Base-by-base conservation (phyloP, 148 eudicot species). In the Rhododendron simsii region DNA sequence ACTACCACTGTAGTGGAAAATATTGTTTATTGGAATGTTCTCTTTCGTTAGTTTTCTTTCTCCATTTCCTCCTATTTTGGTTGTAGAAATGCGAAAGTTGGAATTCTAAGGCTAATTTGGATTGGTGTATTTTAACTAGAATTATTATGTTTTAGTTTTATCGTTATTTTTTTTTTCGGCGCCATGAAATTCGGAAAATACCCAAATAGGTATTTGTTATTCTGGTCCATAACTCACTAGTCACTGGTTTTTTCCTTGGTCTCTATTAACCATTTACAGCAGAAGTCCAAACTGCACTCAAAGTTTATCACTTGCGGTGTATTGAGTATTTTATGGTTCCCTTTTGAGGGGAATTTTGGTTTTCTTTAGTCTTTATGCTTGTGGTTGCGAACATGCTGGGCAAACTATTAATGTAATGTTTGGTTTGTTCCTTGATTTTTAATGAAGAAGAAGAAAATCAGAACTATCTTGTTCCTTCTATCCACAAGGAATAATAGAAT, bases 231-330 rank as follows among this genome's bases (percentile, higher is more conserved):
- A 6, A 35, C 39, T 15, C 14, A 20, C 4, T 82, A 7, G 13
- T 15, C 14, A 20, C 4, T 82, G 3, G 13, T 81, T 63, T 41
- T 82, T 82, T 50, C 10, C 20, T 13, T 28, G 57, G 16, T 47
- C 3, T 12, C 10, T 26, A 3, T 39, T 63, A 7, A 82, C 6
- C 44, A 50, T 14, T 47, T 47, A 47, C 50, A 47, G 50, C 50
- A 51, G 65, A 39, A 13, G 26, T 65, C 39, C 76, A n/a, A 41
- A 15, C 21, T 44, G 30, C 48, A n/a, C 39, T n/a, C 26, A 20
- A 75, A 81, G 51, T 45, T 75, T 85, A 41, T 80, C 85, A 74
- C 85, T n/a, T 69, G 65, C 82, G 1, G n/a, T 85, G 85, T 71
- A 75, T 45, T 85, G 41, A 57, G 23, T 55, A 21, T 18, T 82